phyloP scores from a whole-genome alignment of 139 green algal genomes.

The Ulvella scutata region DNA sequence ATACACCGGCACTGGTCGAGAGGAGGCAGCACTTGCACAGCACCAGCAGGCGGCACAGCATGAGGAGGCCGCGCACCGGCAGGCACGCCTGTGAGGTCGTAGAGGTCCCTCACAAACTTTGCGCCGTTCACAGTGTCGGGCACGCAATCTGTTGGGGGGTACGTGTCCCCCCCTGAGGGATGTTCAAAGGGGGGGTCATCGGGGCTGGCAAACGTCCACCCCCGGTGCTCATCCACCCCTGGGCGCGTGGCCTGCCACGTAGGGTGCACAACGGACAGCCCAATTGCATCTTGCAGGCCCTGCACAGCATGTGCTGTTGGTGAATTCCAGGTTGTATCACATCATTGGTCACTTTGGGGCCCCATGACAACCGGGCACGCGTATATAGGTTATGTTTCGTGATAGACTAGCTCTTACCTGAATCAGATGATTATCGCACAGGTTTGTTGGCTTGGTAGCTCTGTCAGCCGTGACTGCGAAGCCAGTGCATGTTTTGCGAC shows the following conservation, averaged over 20 bases:
- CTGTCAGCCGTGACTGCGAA: too few species aligned
- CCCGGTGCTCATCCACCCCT: conserved; percentile 68
- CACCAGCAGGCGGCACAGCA: too few species aligned
- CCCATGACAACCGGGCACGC: too few species aligned
- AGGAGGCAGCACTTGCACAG: too few species aligned
- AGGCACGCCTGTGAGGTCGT: conserved; percentile 47
- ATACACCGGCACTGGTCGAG: too few species aligned
- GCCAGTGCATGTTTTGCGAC: too few species aligned
- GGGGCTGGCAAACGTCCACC: conserved; percentile 59
- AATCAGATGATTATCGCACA: too few species aligned
- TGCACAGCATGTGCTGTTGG: conserved; percentile 16
- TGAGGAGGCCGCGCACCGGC: conserved; percentile 37
- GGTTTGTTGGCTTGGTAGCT: too few species aligned
- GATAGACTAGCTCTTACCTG: too few species aligned
- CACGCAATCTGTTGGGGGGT: conserved; percentile 33
- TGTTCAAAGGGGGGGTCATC: conserved; percentile 31
- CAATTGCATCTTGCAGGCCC: conserved; percentile 63
- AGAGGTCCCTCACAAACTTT: conserved; percentile 67
- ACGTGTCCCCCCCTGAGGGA: conserved; percentile 11
- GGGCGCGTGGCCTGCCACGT: conserved; percentile 69
- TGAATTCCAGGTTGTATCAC: background rate
- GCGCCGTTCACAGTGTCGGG: conserved; percentile 55
- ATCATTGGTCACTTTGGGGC: background rate
- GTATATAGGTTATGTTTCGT: too few species aligned
- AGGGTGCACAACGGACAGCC: conserved; percentile 69